Evolutionary conservation across 345 rosid species (phyloP), one percentile per base, ranked within the genome.

Genomic region (Sisymbrium irio): DNA sequence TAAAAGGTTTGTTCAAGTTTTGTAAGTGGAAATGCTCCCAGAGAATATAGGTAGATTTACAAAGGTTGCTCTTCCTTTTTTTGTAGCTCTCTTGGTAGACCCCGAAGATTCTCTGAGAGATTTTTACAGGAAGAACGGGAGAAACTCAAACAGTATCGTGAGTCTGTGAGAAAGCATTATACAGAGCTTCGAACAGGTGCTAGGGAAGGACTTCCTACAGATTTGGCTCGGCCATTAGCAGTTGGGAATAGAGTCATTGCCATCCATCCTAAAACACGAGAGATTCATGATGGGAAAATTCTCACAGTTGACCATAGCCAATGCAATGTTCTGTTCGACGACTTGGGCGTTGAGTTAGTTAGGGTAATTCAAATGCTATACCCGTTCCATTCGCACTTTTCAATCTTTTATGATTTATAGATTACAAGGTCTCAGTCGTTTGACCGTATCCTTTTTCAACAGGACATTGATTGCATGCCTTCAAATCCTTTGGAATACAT

Each of bases 391-490:
- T 39, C 30, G 28, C 61, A 77, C 50, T 14, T 14, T 54, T 6
- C 68, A 66, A 19, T 37, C 51, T 58, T 14, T 37, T 25, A 15
- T 74, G 54, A 60, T 32, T 75, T 67, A n/a, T 59, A 27, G 62
- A 40, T 50, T 49, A 50, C 47, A 68, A 67, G 45, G 57, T 59
- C 64, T 27, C 39, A 60, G 67, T 68, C 6, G 3, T 62, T 53
- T 62, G 58, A 65, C 3, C 33, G 3, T 54, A 39, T 13, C 61
- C 33, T 50, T 59, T 62, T 68, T 36, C 74, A 32, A 73, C 87
- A 92, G 99, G 99, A 96, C 83, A 78, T 90, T 78, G 97, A 96
- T 77, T 92, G 97, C 83, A 96, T 96, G 99, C 99, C 99, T 77
- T 73, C 72, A 72, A 85, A 92, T 83, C 88, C 91, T 4, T 68